phyloP scores from a whole-genome alignment of 257 asterid species.

The Solanum corneliomulleri region DNA sequence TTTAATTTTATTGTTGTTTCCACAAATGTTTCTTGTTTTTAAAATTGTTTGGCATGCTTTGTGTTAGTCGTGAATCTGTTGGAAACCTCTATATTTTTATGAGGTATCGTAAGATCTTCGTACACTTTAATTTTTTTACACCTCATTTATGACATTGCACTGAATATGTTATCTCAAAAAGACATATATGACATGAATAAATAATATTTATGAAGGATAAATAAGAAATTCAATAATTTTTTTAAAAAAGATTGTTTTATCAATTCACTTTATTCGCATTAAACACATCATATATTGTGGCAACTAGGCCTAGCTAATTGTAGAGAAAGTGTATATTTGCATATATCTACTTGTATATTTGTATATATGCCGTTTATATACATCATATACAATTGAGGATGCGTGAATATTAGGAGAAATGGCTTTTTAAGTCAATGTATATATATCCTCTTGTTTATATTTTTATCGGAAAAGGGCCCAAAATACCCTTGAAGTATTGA shows the following conservation, averaged over 20 bases:
- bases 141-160: neutral
- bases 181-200: neutral
- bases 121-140: too few relatives aligned
- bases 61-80: too few relatives aligned
- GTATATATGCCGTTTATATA: too few relatives aligned
- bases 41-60: neutral
- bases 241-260: too few relatives aligned
- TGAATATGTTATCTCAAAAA: too few relatives aligned
- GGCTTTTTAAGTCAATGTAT: neutral
- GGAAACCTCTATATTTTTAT: too few relatives aligned
- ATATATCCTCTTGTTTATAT: neutral
- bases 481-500: too few relatives aligned
- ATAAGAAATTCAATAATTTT: neutral
- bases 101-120: rapidly evolving
- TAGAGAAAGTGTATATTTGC: neutral
- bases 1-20: too few relatives aligned
- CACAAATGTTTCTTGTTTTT: neutral
- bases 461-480: too few relatives aligned
- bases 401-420: neutral
- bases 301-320: neutral
- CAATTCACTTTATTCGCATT: too few relatives aligned
- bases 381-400: neutral
- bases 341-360: neutral
- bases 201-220: too few relatives aligned
- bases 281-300: too few relatives aligned